Evolutionary conservation across 176 grass and related monocot species (phyloP).

Genomic region (Panicum miliaceum): DNA sequence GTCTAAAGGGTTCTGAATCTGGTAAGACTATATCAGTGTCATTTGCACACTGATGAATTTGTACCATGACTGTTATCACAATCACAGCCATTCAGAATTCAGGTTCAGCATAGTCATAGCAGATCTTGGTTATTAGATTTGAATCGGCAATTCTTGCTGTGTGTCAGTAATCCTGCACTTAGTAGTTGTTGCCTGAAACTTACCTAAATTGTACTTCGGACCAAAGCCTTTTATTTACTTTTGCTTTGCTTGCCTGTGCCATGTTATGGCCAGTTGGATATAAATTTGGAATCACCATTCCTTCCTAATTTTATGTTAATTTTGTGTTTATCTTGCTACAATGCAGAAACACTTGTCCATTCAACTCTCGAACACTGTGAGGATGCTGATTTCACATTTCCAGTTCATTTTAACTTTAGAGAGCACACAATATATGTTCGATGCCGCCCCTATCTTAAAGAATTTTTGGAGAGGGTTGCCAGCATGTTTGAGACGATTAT

Average conservation of each 20-base stretch:
- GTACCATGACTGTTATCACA: constrained; percentile 3
- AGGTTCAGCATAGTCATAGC: background rate
- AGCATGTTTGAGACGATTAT: constrained; percentile 92
- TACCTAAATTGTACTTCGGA: background rate
- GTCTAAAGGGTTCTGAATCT: background rate
- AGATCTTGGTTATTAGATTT: constrained; percentile 13
- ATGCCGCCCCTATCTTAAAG: constrained; percentile 84
- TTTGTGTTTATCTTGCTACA: constrained; percentile 21
- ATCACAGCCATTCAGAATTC: background rate
- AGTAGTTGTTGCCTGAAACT: background rate
- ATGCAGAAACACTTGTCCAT: constrained; percentile 96
- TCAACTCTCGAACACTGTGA: constrained; percentile 82
- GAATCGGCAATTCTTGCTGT: background rate
- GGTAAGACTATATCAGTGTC: background rate
- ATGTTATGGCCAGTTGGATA: background rate
- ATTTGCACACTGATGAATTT: background rate
- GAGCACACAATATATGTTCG: constrained; percentile 90
- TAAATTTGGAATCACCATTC: background rate
- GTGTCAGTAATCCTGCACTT: constrained; percentile 14
- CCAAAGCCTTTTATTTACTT: background rate
- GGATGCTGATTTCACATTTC: constrained; percentile 91
- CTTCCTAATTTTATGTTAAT: background rate
- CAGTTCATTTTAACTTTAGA: constrained; percentile 89
- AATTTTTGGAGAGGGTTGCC: constrained; percentile 81
- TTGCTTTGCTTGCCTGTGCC: background rate